Evolutionary conservation across 2,329 filamentous ascomycete species (phyloP), one percentile per base, ranked within the genome.

Genomic region (Curvularia hawaiiensis): DNA sequence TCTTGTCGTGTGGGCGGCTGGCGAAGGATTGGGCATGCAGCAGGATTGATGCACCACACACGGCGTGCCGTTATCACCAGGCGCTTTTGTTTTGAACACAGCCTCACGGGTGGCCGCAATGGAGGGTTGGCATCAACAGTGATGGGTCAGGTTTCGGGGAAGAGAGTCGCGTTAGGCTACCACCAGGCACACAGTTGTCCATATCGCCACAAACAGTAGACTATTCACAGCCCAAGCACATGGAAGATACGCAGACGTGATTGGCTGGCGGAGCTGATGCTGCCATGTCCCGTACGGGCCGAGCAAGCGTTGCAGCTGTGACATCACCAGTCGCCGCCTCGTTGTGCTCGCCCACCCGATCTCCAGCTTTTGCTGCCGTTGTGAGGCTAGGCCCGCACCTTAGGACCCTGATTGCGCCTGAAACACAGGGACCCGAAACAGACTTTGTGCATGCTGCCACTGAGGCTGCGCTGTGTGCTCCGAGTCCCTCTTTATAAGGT

Each of bases 391-490:
- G 46, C 4, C 5, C 26, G 2, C 20, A 24, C 20, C 50, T 28
- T 39, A 28, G 40, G 47, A 54, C 47, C 58, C 54, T 50, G 52
- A 58, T 26, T 26, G 50, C 38, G 50, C 26, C 35, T 57, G 50
- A 50, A 52, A 47, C 40, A 50, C 22, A 38, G 49, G 49, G 48
- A 35, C 50, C 58, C 46, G 49, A 60, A 48, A 58, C 46, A 47
- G 51, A 41, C 8, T 20, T 30, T 40, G 46, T 35, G 53, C 57
- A 49, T 59, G 44, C 35, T 50, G 45, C 40, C 40, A 43, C 40
- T 43, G 40, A 43, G 40, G 22, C 30, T 18, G 44, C 14, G n/a
- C 50, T 20, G 46, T 35, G 43, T 45, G n/a, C 38, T 45, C 45
- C 24, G 54, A 35, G 58, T 40, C 41, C 41, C 41, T 48, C 31